These are phyloP conservation scores for Lomentospora prolificans DNA, from an alignment of 2,329 filamentous ascomycete genomes.

Conservation along the genomic window DNA sequence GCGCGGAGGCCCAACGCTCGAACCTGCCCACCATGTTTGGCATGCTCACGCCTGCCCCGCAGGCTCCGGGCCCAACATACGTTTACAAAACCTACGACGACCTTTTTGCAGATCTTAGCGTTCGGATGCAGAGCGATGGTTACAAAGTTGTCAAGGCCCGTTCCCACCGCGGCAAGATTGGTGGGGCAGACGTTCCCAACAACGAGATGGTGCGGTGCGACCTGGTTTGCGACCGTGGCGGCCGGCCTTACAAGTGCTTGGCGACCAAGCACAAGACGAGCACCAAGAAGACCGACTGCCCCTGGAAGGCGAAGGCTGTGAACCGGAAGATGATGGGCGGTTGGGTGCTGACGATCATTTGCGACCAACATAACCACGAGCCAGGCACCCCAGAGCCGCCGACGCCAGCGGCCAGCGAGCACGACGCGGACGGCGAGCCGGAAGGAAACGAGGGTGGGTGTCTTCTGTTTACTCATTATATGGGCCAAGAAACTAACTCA, in stretches of 20 bases:
- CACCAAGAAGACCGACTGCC: constrained; percentile 35
- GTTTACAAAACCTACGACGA: constrained; percentile 31
- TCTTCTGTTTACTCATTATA: not conserved
- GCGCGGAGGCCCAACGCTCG: too few relatives aligned
- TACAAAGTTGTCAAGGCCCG: constrained; percentile 36
- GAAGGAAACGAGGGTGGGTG: constrained; percentile 14
- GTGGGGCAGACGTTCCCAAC: constrained; percentile 28
- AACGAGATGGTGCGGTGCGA: constrained; percentile 34
- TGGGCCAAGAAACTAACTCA: too few relatives aligned
- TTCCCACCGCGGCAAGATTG: constrained; percentile 30
- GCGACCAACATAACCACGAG: constrained; percentile 34
- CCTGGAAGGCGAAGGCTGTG: constrained; percentile 35
- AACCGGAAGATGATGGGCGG: constrained; percentile 32
- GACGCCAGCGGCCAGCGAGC: constrained; percentile 22
- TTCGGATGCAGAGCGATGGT: constrained; percentile 31
- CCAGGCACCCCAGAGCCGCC: constrained; percentile 32
- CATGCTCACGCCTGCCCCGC: constrained; percentile 29
- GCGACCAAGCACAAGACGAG: constrained; percentile 35
- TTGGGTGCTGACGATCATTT: constrained; percentile 34
- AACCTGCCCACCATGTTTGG: constrained; percentile 27
- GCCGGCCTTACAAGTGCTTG: constrained; percentile 31
- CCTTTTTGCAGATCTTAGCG: constrained; percentile 28
- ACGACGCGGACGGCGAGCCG: constrained; percentile 22
- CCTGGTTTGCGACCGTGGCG: constrained; percentile 34
- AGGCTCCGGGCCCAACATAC: constrained; percentile 21